Evolutionary conservation across 2,329 filamentous ascomycete species (phyloP).

Genomic region (Penicillium sp.): DNA sequence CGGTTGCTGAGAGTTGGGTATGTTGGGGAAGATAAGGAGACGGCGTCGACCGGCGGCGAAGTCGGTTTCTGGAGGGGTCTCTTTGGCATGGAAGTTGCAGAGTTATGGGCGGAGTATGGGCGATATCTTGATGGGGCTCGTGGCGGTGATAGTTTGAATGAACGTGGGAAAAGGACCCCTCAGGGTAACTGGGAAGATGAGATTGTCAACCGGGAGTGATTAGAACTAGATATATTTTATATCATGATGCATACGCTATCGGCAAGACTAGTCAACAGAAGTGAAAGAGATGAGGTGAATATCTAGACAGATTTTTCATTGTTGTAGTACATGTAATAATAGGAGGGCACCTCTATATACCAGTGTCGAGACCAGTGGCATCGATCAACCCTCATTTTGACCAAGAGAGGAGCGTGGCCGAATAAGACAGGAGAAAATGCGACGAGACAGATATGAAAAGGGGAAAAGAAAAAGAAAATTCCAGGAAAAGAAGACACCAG

Average conservation of each 20-base stretch:
- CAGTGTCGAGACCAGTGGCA: conserved; percentile 12
- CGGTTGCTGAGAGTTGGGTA: conserved; percentile 42
- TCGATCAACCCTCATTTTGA: conserved; percentile 16
- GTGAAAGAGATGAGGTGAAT: background rate
- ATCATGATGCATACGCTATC: too few species aligned
- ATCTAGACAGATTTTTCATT: conserved; percentile 15
- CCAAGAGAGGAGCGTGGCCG: conserved; percentile 19
- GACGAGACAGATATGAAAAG: conserved; percentile 12
- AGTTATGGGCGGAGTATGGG: conserved; percentile 77
- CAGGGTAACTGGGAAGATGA: conserved; percentile 33
- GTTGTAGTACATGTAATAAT: conserved; percentile 28
- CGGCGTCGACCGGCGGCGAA: background rate
- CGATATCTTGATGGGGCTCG: conserved; percentile 47
- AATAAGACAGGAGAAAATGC: conserved; percentile 20
- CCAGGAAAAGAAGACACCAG: conserved; percentile 35
- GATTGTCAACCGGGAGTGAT: conserved; percentile 26
- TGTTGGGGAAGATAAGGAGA: conserved; percentile 29
- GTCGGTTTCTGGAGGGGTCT: conserved; percentile 50
- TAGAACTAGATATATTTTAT: background rate
- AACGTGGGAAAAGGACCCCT: background rate
- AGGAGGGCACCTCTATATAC: conserved; percentile 22
- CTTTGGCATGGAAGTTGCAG: conserved; percentile 66
- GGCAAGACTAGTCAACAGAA: too few species aligned
- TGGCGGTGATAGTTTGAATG: too few species aligned
- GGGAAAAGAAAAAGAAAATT: conserved; percentile 18